Base-by-base conservation (phyloP, 352 stramenopile species). In the Phytophthora fragariae region DNA sequence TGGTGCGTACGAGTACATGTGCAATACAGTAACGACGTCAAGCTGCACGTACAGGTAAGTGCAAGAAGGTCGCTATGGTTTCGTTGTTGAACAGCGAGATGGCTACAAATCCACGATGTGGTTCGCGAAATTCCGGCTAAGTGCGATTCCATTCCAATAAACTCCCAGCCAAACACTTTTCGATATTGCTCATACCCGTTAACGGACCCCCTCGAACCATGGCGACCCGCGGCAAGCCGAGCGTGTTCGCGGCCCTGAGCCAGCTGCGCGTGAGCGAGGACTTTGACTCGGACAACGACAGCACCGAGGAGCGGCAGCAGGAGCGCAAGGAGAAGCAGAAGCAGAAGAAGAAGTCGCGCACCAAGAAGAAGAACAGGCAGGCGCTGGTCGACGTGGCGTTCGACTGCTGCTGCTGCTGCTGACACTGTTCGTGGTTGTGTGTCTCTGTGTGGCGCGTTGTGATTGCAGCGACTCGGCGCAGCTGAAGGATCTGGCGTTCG, bases 401-500 rank as follows among this genome's bases (percentile, higher is more conserved):
- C 27, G 47, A 8, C 2, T 58, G 39, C 10, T 33, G 54, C 24
- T 33, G 54, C 24, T 58, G 46, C 31, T 70, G 29, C 14, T 46
- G 15, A 19, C 68, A 12, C 61, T 35, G 33, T n/a, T 17, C 19
- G n/a, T 53, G n/a, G 65, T 7, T 47, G 17, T 52, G 7, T 35
- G 29, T 52, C 17, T 52, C 17, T 69, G 12, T 55, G 19, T 44
- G 17, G 9, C 44, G 12, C 24, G 35, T 50, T 50, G 41, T 3
- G 14, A 55, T 37, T 55, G n/a, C 67, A 91, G 84, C 47, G 86
- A 93, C 57, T 83, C 79, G n/a, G 75, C 78, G 5, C 69, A 83
- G 65, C 80, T 94, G 6, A 94, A 94, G 67, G 86, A 90, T 57
- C 71, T 94, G 39, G 88, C 88, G 19, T 92, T 94, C 75, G 85